phyloP scores from a whole-genome alignment of 305 asterid species.

The Rubia occidens region DNA sequence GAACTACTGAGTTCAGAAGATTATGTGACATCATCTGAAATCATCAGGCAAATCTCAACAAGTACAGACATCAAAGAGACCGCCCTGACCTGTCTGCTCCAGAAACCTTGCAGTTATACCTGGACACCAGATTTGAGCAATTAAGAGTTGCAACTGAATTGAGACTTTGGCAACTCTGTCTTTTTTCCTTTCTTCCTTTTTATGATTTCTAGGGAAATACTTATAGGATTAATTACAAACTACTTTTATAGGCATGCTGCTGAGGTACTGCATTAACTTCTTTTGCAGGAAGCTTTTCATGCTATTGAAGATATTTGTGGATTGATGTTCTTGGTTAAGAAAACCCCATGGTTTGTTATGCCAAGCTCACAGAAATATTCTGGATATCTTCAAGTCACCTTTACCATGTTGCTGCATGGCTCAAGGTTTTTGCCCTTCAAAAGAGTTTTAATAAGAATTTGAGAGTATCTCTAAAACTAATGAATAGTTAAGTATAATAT shows the following conservation, averaged over 20 bases:
- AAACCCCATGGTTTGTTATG: slow-evolving; percentile 75
- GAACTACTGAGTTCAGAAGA: slow-evolving; percentile 87
- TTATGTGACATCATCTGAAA: slow-evolving; percentile 88
- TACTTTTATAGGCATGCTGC: background rate
- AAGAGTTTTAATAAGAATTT: slow-evolving; percentile 77
- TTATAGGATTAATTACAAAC: slow-evolving; percentile 4
- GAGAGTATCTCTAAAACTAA: too few species aligned
- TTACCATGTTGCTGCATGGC: slow-evolving; percentile 94
- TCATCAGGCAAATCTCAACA: slow-evolving; percentile 93
- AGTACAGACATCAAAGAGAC: slow-evolving; percentile 89
- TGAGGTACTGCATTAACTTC: background rate
- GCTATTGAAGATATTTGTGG: slow-evolving; percentile 86
- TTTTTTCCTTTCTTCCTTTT: slow-evolving; percentile 6
- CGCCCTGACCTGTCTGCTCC: slow-evolving; percentile 91
- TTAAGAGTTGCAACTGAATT: slow-evolving; percentile 91
- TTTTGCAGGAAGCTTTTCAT: slow-evolving; percentile 72
- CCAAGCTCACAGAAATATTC: slow-evolving; percentile 82
- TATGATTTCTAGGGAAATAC: background rate
- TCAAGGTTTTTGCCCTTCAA: slow-evolving; percentile 85
- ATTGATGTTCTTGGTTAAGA: slow-evolving; percentile 79
- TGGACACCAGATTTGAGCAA: slow-evolving; percentile 93
- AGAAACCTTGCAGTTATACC: slow-evolving; percentile 87
- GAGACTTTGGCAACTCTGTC: slow-evolving; percentile 85
- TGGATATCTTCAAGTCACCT: slow-evolving; percentile 86
- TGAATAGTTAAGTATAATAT: too few species aligned